These are phyloP conservation scores for Boechera stricta DNA, from an alignment of 345 rosid species.

Conservation along the genomic window DNA sequence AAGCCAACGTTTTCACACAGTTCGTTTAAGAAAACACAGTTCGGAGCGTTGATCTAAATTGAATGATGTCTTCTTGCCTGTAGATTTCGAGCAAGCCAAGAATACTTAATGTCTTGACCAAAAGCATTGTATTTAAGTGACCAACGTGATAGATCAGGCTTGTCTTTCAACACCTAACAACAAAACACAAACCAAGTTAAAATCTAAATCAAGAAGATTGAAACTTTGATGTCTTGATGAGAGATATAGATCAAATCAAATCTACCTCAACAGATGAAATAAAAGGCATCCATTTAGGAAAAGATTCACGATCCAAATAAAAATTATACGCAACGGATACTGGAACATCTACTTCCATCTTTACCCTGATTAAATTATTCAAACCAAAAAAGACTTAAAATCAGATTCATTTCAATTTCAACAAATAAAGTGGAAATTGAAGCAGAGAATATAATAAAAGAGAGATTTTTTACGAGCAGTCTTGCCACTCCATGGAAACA, in stretches of 20 bases:
- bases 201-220: neutral
- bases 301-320: conserved; percentile 49
- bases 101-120: conserved; percentile 74
- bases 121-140: conserved; percentile 82
- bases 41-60: neutral
- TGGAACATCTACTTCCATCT: conserved; percentile 50
- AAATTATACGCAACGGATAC: conserved; percentile 44
- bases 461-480: conserved; percentile 67
- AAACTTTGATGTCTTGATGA: neutral
- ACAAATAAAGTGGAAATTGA: no score
- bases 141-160: conserved; percentile 91
- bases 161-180: conserved; percentile 70
- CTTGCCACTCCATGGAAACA: conserved; percentile 94
- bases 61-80: conserved; percentile 53
- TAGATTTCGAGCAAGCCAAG: conserved; percentile 97
- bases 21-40: neutral
- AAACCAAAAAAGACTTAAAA: neutral
- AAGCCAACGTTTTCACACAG: neutral
- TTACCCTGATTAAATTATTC: conserved; percentile 39
- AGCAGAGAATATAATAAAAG: neutral
- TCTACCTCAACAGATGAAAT: conserved; percentile 43
- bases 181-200: conserved; percentile 2
- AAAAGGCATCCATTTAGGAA: conserved; percentile 52
- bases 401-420: neutral
- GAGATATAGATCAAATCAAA: conserved; percentile 4